Conservation (phyloP, 2,329 filamentous ascomycete genomes). For the Aspergillus sp. region DNA sequence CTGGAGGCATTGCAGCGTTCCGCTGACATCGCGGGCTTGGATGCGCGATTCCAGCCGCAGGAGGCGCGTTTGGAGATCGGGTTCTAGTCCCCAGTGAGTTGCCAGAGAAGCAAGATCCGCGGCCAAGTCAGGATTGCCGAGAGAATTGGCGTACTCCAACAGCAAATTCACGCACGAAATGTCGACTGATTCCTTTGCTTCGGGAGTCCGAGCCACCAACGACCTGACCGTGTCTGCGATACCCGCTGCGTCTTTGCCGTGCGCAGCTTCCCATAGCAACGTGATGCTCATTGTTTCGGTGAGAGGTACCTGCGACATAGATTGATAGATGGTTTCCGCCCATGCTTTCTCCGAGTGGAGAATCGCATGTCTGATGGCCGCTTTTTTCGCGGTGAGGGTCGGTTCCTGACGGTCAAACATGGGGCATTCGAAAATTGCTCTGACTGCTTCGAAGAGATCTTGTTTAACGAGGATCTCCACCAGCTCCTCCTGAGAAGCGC, state of each 20-base stretch:
- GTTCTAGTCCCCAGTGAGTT: constrained; percentile 61
- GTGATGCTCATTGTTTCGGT: constrained; percentile 69
- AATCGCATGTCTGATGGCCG: constrained; percentile 61
- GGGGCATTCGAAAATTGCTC: constrained; percentile 65
- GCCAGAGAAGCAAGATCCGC: constrained; percentile 71
- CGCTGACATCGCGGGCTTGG: constrained; percentile 69
- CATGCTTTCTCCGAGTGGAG: constrained; percentile 61
- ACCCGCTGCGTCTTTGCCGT: constrained; percentile 70
- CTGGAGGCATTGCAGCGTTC: constrained; percentile 56
- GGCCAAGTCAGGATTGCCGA: constrained; percentile 68
- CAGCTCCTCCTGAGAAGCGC: constrained; percentile 50
- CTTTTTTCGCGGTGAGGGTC: constrained; percentile 50
- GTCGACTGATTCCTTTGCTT: constrained; percentile 55
- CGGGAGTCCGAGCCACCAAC: constrained; percentile 55
- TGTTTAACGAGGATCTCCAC: constrained; percentile 62
- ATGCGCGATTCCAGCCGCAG: constrained; percentile 76
- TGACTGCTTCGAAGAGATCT: constrained; percentile 60
- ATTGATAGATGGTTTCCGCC: constrained; percentile 61
- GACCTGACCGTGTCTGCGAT: constrained; percentile 70
- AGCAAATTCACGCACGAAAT: constrained; percentile 74
- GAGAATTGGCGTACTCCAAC: constrained; percentile 69
- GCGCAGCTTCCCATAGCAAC: constrained; percentile 72
- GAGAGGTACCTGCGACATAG: constrained; percentile 42
- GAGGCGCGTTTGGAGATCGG: constrained; percentile 69
- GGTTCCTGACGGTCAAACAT: constrained; percentile 44